phyloP scores from a whole-genome alignment of 768 basidiomycete genomes.

The Lentinula lateritia region DNA sequence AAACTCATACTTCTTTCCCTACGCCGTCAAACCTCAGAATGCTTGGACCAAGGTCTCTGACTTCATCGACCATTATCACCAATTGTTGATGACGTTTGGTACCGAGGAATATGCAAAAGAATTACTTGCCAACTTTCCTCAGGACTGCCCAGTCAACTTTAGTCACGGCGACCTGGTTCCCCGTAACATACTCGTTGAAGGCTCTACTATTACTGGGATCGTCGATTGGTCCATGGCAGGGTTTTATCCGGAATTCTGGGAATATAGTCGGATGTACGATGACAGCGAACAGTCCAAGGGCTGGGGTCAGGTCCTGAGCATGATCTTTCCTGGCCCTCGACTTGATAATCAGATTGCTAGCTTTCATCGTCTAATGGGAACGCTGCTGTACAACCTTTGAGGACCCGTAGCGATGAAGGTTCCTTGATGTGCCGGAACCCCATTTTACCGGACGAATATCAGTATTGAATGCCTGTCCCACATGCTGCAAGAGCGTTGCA shows the following conservation, averaged over 20 bases:
- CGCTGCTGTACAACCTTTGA: background rate
- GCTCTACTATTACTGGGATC: slow-evolving; percentile 10
- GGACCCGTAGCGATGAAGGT: background rate
- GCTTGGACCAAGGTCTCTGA: slow-evolving; percentile 15
- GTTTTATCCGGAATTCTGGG: slow-evolving; percentile 13
- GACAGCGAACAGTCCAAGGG: background rate
- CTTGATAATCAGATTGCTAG: background rate
- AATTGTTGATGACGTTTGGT: slow-evolving; percentile 14
- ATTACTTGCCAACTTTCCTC: slow-evolving; percentile 6
- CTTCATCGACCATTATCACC: slow-evolving; percentile 16
- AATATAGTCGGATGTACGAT: slow-evolving; percentile 9
- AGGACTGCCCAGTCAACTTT: background rate
- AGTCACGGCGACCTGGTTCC: slow-evolving; percentile 9
- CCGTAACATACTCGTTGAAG: slow-evolving; percentile 9
- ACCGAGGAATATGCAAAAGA: slow-evolving; percentile 12
- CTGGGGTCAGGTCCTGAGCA: slow-evolving; percentile 3
- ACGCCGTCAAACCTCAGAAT: slow-evolving; percentile 1
- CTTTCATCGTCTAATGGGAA: background rate
- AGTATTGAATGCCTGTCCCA: too few species aligned
- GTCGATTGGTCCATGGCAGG: slow-evolving; percentile 13
- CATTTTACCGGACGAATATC: too few species aligned
- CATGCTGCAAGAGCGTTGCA: too few species aligned
- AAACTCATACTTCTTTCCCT: slow-evolving; percentile 13
- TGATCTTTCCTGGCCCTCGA: slow-evolving; percentile 2
- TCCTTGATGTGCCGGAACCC: background rate